phyloP scores from a whole-genome alignment of 306 rosid genomes.

The Purshia tridentata region DNA sequence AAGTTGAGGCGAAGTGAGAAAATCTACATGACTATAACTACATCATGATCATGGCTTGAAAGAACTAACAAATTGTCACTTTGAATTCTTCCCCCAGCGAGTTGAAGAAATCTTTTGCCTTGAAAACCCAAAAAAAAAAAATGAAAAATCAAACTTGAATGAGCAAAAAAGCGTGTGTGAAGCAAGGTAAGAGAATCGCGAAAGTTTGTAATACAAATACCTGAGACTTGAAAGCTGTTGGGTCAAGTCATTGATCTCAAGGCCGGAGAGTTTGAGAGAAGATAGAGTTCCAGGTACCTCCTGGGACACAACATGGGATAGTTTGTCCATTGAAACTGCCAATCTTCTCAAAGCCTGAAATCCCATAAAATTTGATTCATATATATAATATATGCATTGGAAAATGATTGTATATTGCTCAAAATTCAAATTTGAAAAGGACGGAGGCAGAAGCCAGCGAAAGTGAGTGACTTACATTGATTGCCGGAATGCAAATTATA shows the following conservation, averaged over 20 bases:
- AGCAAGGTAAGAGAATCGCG: neutral
- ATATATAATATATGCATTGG: neutral
- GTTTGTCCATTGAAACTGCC: constrained; percentile 40
- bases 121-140: neutral
- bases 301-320: constrained; percentile 43
- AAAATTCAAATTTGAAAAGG: neutral
- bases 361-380: neutral
- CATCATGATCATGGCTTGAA: neutral
- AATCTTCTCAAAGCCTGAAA: constrained; percentile 51
- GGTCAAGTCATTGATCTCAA: constrained; percentile 51
- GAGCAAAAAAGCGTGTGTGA: neutral
- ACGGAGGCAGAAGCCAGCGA: no score
- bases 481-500: constrained; percentile 45
- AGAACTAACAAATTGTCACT: neutral
- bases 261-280: constrained; percentile 55
- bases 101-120: constrained; percentile 40
- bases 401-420: neutral
- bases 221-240: constrained; percentile 45
- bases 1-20: neutral
- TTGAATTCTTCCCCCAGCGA: constrained; percentile 10
- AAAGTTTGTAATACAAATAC: constrained; percentile 9
- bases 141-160: neutral
- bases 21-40: neutral
- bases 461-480: constrained; percentile 29
- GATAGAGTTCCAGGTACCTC: constrained; percentile 52